A percentile compares a stretch with the other conserved stretches of the same genome.
Conservation (phyloP, 148 eudicot species). For the Vaccinium vitisidaea region DNA sequence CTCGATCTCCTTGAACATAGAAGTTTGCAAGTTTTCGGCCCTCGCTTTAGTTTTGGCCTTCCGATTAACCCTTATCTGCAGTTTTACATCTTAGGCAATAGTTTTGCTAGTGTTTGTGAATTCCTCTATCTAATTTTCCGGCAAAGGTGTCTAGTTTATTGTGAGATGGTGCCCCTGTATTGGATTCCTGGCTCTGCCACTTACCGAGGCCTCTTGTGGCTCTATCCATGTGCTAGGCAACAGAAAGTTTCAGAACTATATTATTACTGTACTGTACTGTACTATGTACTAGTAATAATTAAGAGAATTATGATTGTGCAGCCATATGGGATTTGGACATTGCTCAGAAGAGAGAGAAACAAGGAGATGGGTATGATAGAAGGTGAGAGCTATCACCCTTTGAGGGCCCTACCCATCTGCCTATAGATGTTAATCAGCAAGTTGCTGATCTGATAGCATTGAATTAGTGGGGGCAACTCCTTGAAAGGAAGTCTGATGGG, state of each 20-base stretch:
- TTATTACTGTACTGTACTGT: not conserved
- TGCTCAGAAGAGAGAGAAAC: slow-evolving; percentile 1
- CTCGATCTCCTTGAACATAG: not conserved
- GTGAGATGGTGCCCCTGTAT: too few relatives aligned
- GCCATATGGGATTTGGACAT: not conserved
- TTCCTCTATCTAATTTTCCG: too few relatives aligned
- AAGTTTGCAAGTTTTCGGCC: not conserved
- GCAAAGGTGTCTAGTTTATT: too few relatives aligned
- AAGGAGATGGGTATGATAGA: slow-evolving; percentile 12
- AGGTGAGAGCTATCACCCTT: slow-evolving; percentile 9
- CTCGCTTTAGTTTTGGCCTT: not conserved
- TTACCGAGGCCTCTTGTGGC: not conserved
- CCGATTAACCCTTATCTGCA: not conserved
- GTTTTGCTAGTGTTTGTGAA: not conserved
- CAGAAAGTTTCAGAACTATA: not conserved
- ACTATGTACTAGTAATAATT: not conserved
- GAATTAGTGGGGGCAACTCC: slow-evolving; percentile 19
- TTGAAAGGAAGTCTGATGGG: slow-evolving; percentile 16
- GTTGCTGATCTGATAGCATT: slow-evolving; percentile 15
- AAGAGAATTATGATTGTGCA: not conserved
- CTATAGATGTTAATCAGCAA: slow-evolving; percentile 17
- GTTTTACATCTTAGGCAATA: not conserved
- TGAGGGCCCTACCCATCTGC: slow-evolving; percentile 20
- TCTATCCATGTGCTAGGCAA: slow-evolving; percentile 15
- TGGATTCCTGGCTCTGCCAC: too few relatives aligned